A percentile compares a stretch with the other conserved stretches of the same genome.
Conservation (phyloP, 768 basidiomycete genomes). For the Hygrophorus pudorinus region DNA sequence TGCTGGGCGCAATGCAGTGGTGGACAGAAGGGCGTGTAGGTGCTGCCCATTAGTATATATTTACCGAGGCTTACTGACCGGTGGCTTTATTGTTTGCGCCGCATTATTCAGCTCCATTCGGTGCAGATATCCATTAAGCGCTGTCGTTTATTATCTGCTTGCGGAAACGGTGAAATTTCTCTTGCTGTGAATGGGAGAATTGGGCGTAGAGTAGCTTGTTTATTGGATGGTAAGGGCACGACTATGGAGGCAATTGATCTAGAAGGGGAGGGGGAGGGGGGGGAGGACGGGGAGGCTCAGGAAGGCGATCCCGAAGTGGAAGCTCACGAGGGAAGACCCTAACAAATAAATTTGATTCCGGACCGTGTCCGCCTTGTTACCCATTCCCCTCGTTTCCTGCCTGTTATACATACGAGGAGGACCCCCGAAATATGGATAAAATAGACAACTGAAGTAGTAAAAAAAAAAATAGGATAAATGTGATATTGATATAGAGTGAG, state of each 20-base stretch:
- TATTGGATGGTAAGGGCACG: constrained; percentile 54
- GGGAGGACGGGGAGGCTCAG: constrained; percentile 26
- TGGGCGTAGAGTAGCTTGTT: constrained; percentile 68
- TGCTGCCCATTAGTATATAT: constrained; percentile 12
- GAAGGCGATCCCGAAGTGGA: constrained; percentile 15
- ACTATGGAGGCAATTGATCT: constrained; percentile 68
- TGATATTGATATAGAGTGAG: too few species aligned
- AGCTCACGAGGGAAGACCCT: constrained; percentile 21
- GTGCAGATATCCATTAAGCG: constrained; percentile 43
- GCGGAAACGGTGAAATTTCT: constrained; percentile 40
- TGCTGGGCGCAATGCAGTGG: constrained; percentile 42
- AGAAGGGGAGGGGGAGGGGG: constrained; percentile 55
- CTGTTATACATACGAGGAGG: not conserved
- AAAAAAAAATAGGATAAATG: not conserved
- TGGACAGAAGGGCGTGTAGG: constrained; percentile 60
- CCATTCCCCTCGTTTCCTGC: constrained; percentile 1
- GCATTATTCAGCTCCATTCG: constrained; percentile 36
- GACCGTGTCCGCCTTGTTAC: constrained; percentile 9
- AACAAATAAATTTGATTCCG: constrained; percentile 7
- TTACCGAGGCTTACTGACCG: constrained; percentile 15
- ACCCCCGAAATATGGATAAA: too few species aligned
- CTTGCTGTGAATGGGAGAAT: constrained; percentile 67
- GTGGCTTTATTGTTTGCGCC: constrained; percentile 13
- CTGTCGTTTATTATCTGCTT: constrained; percentile 44
- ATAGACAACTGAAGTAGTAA: too few species aligned